A percentile compares a stretch with the other conserved stretches of the same genome.
These are phyloP conservation scores for Staphylotrichum tortipilum DNA, from an alignment of 495 filamentous ascomycete genomes.

Conservation along the genomic window DNA sequence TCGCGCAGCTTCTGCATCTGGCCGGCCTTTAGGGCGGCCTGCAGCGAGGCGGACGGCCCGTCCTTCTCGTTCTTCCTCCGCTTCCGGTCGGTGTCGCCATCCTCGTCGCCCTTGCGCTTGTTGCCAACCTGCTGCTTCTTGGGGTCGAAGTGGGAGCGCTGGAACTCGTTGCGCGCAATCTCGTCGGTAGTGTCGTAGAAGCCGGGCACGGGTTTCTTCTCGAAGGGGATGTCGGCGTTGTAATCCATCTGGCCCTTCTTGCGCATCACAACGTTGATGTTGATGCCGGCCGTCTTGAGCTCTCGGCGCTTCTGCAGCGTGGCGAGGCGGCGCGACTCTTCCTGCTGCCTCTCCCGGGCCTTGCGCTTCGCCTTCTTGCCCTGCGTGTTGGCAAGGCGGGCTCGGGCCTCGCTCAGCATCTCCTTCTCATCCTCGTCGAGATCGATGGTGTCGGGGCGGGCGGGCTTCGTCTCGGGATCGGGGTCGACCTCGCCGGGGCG, in stretches of 20 bases:
- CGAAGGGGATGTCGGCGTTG: slow-evolving; percentile 96
- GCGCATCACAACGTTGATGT: slow-evolving; percentile 87
- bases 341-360: slow-evolving; percentile 87
- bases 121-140: slow-evolving; percentile 91
- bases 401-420: slow-evolving; percentile 95
- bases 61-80: slow-evolving; percentile 79
- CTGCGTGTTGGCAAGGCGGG: slow-evolving; percentile 91
- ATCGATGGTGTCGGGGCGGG: slow-evolving; percentile 94
- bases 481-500: slow-evolving; percentile 92
- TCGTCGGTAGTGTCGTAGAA: slow-evolving; percentile 93
- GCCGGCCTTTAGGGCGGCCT: slow-evolving; percentile 87
- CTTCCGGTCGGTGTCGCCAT: slow-evolving; percentile 75
- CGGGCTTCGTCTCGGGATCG: slow-evolving; percentile 92
- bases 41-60: slow-evolving; percentile 61
- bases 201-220: slow-evolving; percentile 79
- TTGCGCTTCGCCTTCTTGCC: slow-evolving; percentile 99
- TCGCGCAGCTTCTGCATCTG: slow-evolving; percentile 95
- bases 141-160: slow-evolving; percentile 84
- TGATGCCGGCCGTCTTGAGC: slow-evolving; percentile 94
- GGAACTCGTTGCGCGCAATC: slow-evolving; percentile 67
- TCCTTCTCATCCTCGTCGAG: slow-evolving; percentile 99
- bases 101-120: slow-evolving; percentile 86
- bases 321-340: slow-evolving; percentile 84
- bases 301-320: slow-evolving; percentile 91
- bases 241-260: slow-evolving; percentile 99